Evolutionary conservation across 768 basidiomycete genomes (phyloP).

Genomic region (Arthromyces matolae): DNA sequence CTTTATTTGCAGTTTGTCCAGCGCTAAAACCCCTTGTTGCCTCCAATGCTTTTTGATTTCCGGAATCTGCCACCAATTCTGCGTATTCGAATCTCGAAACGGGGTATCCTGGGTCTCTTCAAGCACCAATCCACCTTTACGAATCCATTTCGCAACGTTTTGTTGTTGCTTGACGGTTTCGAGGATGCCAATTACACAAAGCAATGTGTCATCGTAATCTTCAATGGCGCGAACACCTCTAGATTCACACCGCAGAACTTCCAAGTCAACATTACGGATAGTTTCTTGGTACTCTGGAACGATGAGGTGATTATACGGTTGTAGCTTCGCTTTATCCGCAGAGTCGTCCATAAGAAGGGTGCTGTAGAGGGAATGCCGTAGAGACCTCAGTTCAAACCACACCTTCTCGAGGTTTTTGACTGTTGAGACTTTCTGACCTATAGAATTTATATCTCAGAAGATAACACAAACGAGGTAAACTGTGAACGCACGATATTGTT

Average conservation of each 20-base stretch:
- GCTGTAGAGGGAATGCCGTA: constrained; percentile 35
- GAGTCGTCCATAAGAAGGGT: constrained; percentile 49
- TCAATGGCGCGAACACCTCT: not conserved
- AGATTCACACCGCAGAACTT: not conserved
- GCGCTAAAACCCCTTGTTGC: not conserved
- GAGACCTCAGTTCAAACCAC: not conserved
- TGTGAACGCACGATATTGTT: constrained; percentile 66
- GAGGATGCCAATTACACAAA: constrained; percentile 66
- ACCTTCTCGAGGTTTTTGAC: not conserved
- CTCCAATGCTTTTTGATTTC: not conserved
- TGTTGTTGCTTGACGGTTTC: constrained; percentile 52
- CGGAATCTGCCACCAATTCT: not conserved
- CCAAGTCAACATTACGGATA: constrained; percentile 7
- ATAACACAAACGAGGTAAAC: too few relatives aligned
- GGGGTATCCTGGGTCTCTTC: too few relatives aligned
- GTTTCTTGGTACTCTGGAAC: constrained; percentile 59
- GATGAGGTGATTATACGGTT: constrained; percentile 77
- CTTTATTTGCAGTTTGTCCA: not conserved
- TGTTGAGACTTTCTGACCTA: not conserved
- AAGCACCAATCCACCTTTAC: constrained; percentile 38
- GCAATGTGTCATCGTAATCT: constrained; percentile 50
- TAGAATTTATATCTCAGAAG: too few relatives aligned
- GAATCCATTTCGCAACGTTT: constrained; percentile 66
- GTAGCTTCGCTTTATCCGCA: constrained; percentile 49
- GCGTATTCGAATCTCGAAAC: too few relatives aligned